Evolutionary conservation across 2,329 filamentous ascomycete species (phyloP), one percentile per base, ranked within the genome.

Genomic region (Calycina herbarum): DNA sequence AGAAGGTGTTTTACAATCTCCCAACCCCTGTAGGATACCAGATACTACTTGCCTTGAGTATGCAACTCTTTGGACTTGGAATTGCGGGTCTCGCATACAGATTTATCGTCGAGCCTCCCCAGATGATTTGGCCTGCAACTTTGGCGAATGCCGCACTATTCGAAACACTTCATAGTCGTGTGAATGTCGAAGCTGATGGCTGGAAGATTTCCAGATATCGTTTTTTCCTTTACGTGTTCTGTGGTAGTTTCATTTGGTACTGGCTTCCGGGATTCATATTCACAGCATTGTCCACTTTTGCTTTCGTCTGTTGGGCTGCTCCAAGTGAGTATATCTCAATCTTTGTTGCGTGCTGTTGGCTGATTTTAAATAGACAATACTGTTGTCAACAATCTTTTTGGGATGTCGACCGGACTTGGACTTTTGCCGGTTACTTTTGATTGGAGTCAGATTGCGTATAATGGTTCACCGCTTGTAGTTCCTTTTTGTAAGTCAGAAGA

Each of bases 351-450:
- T 86, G 86, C 10, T 88, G 87, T 68, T 77, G 82, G 35, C 40
- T 17, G 48, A 45, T 29, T 59, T 57, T 35, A 59, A 27, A 8
- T 62, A 27, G 48, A 65, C 7, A 91, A 85, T 65, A 80, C 85
- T 0, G 77, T 90, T 5, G 77, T 92, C 56, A 92, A 92, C 70
- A 89, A 92, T 75, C 74, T 92, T 2, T 92, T 92, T 71, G 89
- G 89, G 2, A 88, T 87, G 66, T 82, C 81, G 59, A 89, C 86
- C 0, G 89, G 89, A 0, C 69, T 92, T 7, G 90, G 87, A 0
- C 73, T 92, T 33, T 76, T 91, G 2, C 89, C 89, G 0, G 85
- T 92, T 42, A 91, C 89, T 0, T 90, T 92, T 73, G 89, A 92
- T 79, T 92, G 89, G 89, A 89, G 88, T 3, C 88, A 91, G 72